phyloP scores from a whole-genome alignment of 2,329 filamentous ascomycete genomes.

The Hymenoscyphus infarciens region DNA sequence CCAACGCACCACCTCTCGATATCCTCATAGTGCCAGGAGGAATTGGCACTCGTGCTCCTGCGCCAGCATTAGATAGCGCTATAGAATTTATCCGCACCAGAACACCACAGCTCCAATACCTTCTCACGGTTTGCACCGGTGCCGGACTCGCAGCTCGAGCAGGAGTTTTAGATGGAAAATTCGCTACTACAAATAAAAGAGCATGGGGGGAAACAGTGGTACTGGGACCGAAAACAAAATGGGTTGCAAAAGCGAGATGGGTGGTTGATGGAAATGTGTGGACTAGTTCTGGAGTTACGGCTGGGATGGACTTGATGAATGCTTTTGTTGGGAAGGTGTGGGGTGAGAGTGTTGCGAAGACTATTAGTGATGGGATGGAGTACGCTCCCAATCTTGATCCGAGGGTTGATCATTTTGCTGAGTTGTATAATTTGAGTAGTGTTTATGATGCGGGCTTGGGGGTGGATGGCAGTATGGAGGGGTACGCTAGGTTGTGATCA shows the following conservation, averaged over 20 bases:
- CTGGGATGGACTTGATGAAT: conserved; percentile 59
- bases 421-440: conserved; percentile 15
- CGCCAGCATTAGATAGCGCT: conserved; percentile 32
- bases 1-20: conserved; percentile 27
- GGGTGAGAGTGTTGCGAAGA: conserved; percentile 48
- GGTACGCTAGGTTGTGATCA: background rate
- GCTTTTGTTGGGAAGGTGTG: conserved; percentile 54
- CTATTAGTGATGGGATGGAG: conserved; percentile 51
- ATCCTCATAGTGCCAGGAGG: conserved; percentile 63
- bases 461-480: background rate
- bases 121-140: conserved; percentile 67
- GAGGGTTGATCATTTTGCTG: conserved; percentile 21
- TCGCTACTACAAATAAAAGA: conserved; percentile 65
- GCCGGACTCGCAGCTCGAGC: conserved; percentile 54
- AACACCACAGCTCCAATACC: conserved; percentile 49
- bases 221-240: conserved; percentile 50
- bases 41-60: conserved; percentile 42
- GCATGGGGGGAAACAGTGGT: conserved; percentile 44
- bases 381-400: conserved; percentile 53
- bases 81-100: conserved; percentile 44
- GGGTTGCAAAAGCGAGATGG: conserved; percentile 58
- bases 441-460: conserved; percentile 7
- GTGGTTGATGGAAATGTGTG: conserved; percentile 64
- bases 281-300: conserved; percentile 60
- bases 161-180: conserved; percentile 56